Evolutionary conservation across 148 eudicot species (phyloP).

Genomic region (Camellia granthamiana): DNA sequence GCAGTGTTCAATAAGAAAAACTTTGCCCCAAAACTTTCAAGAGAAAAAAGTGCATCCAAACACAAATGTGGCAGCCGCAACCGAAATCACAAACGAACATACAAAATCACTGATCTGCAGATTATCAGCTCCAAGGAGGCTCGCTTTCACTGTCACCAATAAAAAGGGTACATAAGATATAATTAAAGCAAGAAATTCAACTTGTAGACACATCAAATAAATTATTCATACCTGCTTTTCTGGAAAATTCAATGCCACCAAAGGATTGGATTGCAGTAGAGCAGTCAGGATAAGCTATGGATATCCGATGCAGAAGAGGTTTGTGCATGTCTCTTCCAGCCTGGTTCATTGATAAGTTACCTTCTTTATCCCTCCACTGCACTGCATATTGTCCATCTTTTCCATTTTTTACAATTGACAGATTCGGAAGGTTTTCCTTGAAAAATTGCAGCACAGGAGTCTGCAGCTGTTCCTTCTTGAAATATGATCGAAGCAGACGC

Average conservation of each 20-base stretch:
- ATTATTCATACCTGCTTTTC: conserved; percentile 35
- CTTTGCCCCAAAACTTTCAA: not conserved
- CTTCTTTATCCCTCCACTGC: conserved; percentile 55
- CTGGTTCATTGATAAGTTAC: conserved; percentile 32
- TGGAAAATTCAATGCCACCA: conserved; percentile 63
- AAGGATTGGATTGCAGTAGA: conserved; percentile 49
- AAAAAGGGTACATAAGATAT: conserved; percentile 13
- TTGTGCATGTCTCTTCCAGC: conserved; percentile 46
- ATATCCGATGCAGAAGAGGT: conserved; percentile 58
- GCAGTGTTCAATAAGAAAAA: conserved; percentile 1
- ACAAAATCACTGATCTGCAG: conserved; percentile 54
- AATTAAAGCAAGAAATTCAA: not conserved
- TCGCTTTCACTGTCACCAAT: conserved; percentile 41
- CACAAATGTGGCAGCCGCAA: conserved; percentile 3
- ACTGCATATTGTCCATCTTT: conserved; percentile 62
- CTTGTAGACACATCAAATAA: not conserved
- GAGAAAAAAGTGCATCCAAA: not conserved
- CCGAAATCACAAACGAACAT: conserved; percentile 26
- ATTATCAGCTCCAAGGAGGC: conserved; percentile 44
- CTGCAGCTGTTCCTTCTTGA: conserved; percentile 56
- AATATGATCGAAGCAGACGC: conserved; percentile 61
- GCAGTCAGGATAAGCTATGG: conserved; percentile 56
- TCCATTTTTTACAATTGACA: conserved; percentile 36
- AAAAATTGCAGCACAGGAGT: conserved; percentile 61
- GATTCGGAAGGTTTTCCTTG: conserved; percentile 66